Evolutionary conservation across 768 basidiomycete genomes (phyloP).

Genomic region (Dentipellis sp.): DNA sequence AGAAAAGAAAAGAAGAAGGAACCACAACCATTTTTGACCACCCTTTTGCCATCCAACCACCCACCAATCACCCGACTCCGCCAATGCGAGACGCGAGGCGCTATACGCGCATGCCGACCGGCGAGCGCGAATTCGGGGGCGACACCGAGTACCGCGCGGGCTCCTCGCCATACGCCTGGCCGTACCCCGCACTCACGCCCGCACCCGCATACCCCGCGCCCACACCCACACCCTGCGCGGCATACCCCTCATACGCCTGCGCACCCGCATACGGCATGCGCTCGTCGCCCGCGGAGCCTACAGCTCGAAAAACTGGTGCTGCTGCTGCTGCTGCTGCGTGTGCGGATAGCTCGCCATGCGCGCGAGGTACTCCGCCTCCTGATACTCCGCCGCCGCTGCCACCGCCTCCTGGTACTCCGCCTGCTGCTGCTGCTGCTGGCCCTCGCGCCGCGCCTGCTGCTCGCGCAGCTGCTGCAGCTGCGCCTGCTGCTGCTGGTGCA

Average conservation of each 20-base stretch:
- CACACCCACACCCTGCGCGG: too few species aligned
- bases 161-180: background rate
- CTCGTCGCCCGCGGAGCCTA: background rate
- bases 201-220: background rate
- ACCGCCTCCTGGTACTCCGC: background rate
- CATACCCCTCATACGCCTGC: background rate
- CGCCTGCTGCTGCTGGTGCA: constrained; percentile 28
- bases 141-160: background rate
- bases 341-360: constrained; percentile 21
- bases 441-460: constrained; percentile 14
- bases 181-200: background rate
- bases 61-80: too few species aligned
- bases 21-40: too few species aligned
- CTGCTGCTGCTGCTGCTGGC: constrained; percentile 10
- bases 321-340: constrained; percentile 21
- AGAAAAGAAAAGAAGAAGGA: too few species aligned
- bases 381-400: background rate
- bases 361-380: constrained; percentile 19
- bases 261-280: background rate
- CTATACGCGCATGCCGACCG: background rate
- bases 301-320: constrained; percentile 5
- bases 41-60: too few species aligned
- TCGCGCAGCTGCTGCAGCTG: constrained; percentile 18
- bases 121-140: background rate
- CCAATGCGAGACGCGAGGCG: background rate